A percentile compares a stretch with the other conserved stretches of the same genome.
phyloP scores from a whole-genome alignment of 306 rosid genomes.

The Trifolium dubium region DNA sequence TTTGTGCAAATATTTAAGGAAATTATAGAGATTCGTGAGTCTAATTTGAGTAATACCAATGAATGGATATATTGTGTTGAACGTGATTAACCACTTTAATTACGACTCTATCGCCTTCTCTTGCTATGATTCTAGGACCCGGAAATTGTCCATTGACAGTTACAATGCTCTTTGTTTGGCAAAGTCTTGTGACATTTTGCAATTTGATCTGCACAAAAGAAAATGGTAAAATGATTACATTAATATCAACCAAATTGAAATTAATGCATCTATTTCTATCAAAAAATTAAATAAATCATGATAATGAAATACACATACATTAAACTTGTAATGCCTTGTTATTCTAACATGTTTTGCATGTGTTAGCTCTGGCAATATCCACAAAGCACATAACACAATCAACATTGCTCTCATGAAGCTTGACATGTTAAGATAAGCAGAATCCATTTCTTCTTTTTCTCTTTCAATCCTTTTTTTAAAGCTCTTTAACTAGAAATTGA shows the following conservation, averaged over 20 bases:
- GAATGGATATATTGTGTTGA: conserved; percentile 60
- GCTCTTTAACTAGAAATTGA: conserved; percentile 1
- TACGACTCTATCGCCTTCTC: conserved; percentile 73
- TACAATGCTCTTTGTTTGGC: conserved; percentile 72
- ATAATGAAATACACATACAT: conserved; percentile 47
- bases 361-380: conserved; percentile 46
- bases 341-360: conserved; percentile 56
- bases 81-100: conserved; percentile 71
- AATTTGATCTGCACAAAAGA: conserved; percentile 47
- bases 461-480: conserved; percentile 7
- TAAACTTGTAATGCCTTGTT: conserved; percentile 73
- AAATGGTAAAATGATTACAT: background rate
- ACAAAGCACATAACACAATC: conserved; percentile 44
- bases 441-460: conserved; percentile 41
- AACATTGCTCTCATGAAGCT: conserved; percentile 38
- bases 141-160: conserved; percentile 75
- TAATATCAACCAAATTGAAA: background rate
- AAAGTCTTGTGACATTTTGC: conserved; percentile 69
- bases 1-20: background rate
- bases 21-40: background rate
- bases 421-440: conserved; percentile 30
- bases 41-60: conserved; percentile 51
- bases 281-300: background rate
- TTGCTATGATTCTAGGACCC: conserved; percentile 70
- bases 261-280: background rate